Evolutionary conservation across 805 yeast species (phyloP).

Genomic region (Candida loeiensis): DNA sequence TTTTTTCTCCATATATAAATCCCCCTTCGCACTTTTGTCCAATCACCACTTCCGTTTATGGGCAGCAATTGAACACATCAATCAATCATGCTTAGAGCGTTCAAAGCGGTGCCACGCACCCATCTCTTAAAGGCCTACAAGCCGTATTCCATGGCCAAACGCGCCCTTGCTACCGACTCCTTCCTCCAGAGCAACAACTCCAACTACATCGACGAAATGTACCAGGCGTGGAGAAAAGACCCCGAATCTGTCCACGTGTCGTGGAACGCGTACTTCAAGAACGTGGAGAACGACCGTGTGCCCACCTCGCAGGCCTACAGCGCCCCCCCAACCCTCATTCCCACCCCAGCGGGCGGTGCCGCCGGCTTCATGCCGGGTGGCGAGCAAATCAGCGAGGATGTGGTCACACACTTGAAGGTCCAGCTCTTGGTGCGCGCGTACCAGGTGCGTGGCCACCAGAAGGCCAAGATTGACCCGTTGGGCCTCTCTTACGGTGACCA

Average conservation of each 20-base stretch:
- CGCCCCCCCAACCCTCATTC: constrained; percentile 90
- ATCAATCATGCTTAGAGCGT: constrained; percentile 39
- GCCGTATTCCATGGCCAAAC: constrained; percentile 9
- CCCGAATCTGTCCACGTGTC: constrained; percentile 90
- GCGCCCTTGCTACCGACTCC: constrained; percentile 51
- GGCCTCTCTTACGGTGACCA: constrained; percentile 82
- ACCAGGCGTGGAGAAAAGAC: constrained; percentile 87
- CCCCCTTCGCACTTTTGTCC: background rate
- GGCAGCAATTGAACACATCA: constrained; percentile 4
- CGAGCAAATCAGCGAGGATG: constrained; percentile 52
- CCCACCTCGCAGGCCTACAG: constrained; percentile 74
- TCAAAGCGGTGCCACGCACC: constrained; percentile 36
- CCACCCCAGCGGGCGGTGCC: constrained; percentile 75
- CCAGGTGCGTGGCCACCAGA: constrained; percentile 97
- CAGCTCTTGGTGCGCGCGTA: constrained; percentile 97
- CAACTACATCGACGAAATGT: constrained; percentile 96
- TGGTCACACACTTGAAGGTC: constrained; percentile 85
- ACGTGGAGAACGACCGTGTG: constrained; percentile 67
- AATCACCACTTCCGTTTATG: constrained; percentile 2
- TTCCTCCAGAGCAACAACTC: constrained; percentile 84
- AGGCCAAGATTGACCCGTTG: constrained; percentile 94
- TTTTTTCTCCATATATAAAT: constrained; percentile 4
- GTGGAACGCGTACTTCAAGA: constrained; percentile 96
- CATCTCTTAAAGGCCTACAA: constrained; percentile 26
- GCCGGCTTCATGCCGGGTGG: constrained; percentile 56